Base-by-base conservation (phyloP, 2,329 filamentous ascomycete species). In the Trichoderma sp. region DNA sequence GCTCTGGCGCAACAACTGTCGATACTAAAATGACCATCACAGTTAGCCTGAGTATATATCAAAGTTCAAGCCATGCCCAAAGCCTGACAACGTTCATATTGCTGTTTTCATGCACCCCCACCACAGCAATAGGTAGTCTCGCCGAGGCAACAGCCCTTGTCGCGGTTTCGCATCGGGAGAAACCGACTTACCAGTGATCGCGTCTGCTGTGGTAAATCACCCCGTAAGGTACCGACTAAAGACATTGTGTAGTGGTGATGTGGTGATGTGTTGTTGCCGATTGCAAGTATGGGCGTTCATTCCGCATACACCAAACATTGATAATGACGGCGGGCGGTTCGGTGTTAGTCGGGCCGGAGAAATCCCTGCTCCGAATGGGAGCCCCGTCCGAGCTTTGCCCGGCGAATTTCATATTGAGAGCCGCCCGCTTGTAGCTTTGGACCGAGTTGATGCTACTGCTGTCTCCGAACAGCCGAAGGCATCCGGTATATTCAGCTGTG, bases 1-100 rank as follows among this genome's bases (percentile, higher is more conserved):
- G 71, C 93, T 90, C 80, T 96, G 91, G 75, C 94, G 91, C 76
- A 98, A 85, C 75, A 99, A 85, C 77, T 95, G 95, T 73, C 96
- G 94, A 82, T 97, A 98, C 94, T 97, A 72, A 18, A 28, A 16
- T n/a, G 16, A 21, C 5, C 3, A 21, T 5, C 2, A 26, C 2
- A 21, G 63, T 66, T n/a, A 66, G 63, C 30, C 32, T 10, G 16
- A 10, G 21, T 39, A n/a, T 24, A 51, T 49, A 51, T 52, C 52
- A 30, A 65, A 55, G 66, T 63, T 43, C 21, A 18, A 34, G 7
- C 13, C 10, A 26, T 24, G 2, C 21, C 8, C 16, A 28, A 55
- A 55, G 61, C 32, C 43, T n/a, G 39, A 28, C 5, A 54, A 7
- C 8, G 30, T 16, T 34, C 46, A 34, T 39, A 54, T 39, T 58